phyloP scores from a whole-genome alignment of 805 yeast genomes.

The Kodamaea sagamina region DNA sequence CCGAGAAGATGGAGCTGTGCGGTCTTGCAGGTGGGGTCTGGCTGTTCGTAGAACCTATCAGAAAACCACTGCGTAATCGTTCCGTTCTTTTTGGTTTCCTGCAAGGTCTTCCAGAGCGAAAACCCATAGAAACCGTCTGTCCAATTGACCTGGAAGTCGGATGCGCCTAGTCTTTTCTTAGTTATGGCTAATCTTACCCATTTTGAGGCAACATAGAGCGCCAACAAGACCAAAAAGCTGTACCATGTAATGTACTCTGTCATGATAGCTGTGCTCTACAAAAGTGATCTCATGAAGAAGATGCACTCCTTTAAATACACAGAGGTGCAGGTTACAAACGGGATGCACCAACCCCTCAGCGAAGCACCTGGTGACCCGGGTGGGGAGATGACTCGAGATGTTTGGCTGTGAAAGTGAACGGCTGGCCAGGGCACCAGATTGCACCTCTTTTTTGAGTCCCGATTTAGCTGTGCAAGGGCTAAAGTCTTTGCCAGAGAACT shows the following conservation, averaged over 20 bases:
- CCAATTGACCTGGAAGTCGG: neutral
- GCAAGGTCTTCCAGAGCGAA: neutral
- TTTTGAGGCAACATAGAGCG: neutral
- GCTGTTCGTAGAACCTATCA: neutral
- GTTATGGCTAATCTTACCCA: neutral
- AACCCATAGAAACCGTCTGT: slow-evolving; percentile 4
- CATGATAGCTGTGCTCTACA: too few relatives aligned
- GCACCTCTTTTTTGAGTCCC: too few relatives aligned
- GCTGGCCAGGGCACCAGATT: too few relatives aligned
- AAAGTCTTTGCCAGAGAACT: too few relatives aligned
- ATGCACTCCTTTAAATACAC: too few relatives aligned
- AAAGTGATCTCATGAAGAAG: too few relatives aligned
- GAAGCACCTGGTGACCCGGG: too few relatives aligned
- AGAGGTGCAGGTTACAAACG: too few relatives aligned
- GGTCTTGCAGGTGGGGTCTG: neutral
- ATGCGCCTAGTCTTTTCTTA: slow-evolving; percentile 9
- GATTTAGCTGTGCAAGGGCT: too few relatives aligned
- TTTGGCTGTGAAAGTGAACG: too few relatives aligned
- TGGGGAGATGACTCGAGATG: too few relatives aligned
- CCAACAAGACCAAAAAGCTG: neutral
- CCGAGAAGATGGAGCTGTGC: slow-evolving; percentile 1
- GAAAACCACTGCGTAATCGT: neutral
- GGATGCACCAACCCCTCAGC: too few relatives aligned
- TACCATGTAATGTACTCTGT: slow-evolving; percentile 7
- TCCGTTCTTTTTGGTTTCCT: neutral